Evolutionary conservation across 2,329 filamentous ascomycete species (phyloP).

Genomic region (Ambrosiella beaveri): DNA sequence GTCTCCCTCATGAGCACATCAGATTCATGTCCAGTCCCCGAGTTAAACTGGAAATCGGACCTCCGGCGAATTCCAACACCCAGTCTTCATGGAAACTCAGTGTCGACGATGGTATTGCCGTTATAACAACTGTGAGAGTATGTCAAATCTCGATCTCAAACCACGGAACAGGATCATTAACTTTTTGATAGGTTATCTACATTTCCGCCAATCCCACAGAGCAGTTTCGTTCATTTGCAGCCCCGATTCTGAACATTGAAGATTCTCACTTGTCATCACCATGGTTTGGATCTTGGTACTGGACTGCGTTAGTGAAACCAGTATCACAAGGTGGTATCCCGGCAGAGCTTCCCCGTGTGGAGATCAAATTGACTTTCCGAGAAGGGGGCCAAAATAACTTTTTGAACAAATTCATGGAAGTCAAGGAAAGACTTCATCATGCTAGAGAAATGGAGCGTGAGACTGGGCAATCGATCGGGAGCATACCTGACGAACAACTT

Average conservation of each 20-base stretch:
- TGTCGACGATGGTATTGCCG: slow-evolving; percentile 57
- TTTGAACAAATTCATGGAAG: slow-evolving; percentile 48
- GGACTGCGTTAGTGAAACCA: slow-evolving; percentile 64
- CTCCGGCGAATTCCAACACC: slow-evolving; percentile 40
- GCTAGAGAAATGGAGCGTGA: slow-evolving; percentile 59
- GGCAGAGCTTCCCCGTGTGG: slow-evolving; percentile 51
- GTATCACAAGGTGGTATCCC: slow-evolving; percentile 74
- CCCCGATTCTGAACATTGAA: slow-evolving; percentile 70
- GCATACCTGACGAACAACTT: slow-evolving; percentile 67
- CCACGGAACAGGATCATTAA: neutral
- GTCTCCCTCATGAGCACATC: slow-evolving; percentile 66
- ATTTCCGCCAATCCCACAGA: slow-evolving; percentile 54
- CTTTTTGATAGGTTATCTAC: slow-evolving; percentile 54
- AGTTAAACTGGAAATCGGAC: slow-evolving; percentile 58
- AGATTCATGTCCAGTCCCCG: slow-evolving; percentile 66
- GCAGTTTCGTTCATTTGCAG: slow-evolving; percentile 71
- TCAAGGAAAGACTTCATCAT: slow-evolving; percentile 70
- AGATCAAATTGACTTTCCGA: slow-evolving; percentile 76
- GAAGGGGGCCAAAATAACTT: slow-evolving; percentile 94
- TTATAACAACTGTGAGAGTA: slow-evolving; percentile 75
- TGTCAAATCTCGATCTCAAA: slow-evolving; percentile 19
- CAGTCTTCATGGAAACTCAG: slow-evolving; percentile 23
- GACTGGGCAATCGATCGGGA: slow-evolving; percentile 39
- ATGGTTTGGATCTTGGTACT: slow-evolving; percentile 85
- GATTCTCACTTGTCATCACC: slow-evolving; percentile 76